A percentile compares a stretch with the other conserved stretches of the same genome.
Conservation (phyloP, 177 flowering plant genomes). For the Vitis hybrid region DNA sequence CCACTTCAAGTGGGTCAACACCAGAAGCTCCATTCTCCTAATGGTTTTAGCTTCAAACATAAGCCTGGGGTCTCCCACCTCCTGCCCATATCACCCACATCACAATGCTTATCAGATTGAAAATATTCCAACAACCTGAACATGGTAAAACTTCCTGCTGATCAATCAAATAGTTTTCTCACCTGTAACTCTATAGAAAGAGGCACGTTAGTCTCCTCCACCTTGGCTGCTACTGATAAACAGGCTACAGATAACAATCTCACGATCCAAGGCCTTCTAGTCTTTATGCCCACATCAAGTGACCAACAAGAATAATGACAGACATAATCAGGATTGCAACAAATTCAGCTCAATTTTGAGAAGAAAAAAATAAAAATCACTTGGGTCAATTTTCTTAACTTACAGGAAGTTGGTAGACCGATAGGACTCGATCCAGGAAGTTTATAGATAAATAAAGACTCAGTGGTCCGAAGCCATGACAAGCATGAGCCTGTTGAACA, state of each 20-base stretch:
- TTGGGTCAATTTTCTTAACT: constrained; percentile 20
- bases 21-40: constrained; percentile 58
- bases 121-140: too few species aligned
- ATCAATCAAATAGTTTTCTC: constrained; percentile 3
- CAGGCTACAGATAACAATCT: constrained; percentile 44
- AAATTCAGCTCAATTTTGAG: neutral
- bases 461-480: constrained; percentile 41
- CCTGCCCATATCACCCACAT: constrained; percentile 29
- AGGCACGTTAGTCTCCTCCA: constrained; percentile 41
- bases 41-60: constrained; percentile 54
- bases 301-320: neutral
- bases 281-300: constrained; percentile 16
- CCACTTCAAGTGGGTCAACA: constrained; percentile 52
- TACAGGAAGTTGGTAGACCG: constrained; percentile 47
- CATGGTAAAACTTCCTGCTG: neutral
- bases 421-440: constrained; percentile 59
- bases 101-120: neutral
- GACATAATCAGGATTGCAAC: constrained; percentile 5
- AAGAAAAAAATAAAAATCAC: constrained; percentile 1
- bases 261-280: constrained; percentile 31
- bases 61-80: constrained; percentile 50
- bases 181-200: constrained; percentile 45
- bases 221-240: constrained; percentile 46
- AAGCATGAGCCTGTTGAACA: constrained; percentile 46
- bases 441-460: constrained; percentile 39